These are phyloP conservation scores for Annona cherimola DNA, from an alignment of 164 flowering plant species.

Conservation along the genomic window DNA sequence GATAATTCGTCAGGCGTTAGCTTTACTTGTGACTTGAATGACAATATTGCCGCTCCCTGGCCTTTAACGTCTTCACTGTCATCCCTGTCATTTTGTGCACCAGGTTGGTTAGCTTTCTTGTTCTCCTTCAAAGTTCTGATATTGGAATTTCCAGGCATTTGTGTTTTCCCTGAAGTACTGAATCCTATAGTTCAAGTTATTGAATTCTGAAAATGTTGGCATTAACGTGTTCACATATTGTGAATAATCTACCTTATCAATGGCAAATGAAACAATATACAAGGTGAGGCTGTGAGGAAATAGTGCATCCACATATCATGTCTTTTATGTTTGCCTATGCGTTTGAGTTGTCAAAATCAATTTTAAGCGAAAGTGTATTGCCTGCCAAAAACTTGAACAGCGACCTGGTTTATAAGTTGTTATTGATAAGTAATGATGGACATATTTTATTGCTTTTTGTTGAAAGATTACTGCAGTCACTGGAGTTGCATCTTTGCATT, in stretches of 20 bases:
- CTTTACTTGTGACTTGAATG: constrained; percentile 88
- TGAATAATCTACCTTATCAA: no score
- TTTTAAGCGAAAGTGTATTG: no score
- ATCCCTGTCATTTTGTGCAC: constrained; percentile 79
- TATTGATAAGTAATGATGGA: background rate
- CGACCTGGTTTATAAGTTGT: no score
- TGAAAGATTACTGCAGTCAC: background rate
- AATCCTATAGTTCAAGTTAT: no score
- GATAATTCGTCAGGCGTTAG: constrained; percentile 78
- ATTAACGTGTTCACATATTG: no score
- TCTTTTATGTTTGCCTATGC: background rate
- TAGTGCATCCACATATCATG: no score
- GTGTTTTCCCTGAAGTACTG: no score
- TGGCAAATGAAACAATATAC: no score
- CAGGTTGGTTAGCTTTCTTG: constrained; percentile 44
- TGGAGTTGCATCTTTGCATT: background rate
- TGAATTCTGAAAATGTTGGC: no score
- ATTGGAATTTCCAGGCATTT: no score
- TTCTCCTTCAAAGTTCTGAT: no score
- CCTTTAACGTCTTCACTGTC: constrained; percentile 75
- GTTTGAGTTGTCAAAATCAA: background rate
- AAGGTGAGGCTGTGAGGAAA: no score
- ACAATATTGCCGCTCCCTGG: constrained; percentile 98
- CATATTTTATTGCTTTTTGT: background rate
- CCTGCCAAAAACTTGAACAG: background rate